These are phyloP conservation scores for Fragaria ananassa DNA, from an alignment of 306 rosid genomes.

Conservation along the genomic window DNA sequence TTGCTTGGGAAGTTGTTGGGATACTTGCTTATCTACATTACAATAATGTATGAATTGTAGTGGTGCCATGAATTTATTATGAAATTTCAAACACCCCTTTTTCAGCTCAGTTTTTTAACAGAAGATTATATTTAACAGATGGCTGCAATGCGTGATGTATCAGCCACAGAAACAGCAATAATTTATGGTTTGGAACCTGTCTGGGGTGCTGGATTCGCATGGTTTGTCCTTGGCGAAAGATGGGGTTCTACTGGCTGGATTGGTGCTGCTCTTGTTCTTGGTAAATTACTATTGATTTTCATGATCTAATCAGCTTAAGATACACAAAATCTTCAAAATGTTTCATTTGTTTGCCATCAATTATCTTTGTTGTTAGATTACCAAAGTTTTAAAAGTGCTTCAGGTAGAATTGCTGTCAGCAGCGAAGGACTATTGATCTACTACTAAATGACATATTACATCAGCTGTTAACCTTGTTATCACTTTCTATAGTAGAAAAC, in stretches of 20 bases:
- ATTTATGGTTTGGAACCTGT: conserved; percentile 77
- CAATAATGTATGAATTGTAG: background rate
- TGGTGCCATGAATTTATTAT: background rate
- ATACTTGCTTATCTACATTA: background rate
- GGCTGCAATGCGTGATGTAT: conserved; percentile 72
- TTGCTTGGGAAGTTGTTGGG: background rate
- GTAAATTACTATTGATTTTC: conserved; percentile 24
- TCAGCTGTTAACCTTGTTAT: background rate
- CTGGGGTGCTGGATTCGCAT: conserved; percentile 79
- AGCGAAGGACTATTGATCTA: background rate
- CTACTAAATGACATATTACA: background rate
- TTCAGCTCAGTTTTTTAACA: background rate
- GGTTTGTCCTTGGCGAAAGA: conserved; percentile 83
- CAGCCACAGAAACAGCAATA: conserved; percentile 74
- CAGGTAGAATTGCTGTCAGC: background rate
- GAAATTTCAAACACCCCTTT: background rate
- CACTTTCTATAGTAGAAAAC: background rate
- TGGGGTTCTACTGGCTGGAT: conserved; percentile 71
- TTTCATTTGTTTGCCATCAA: background rate
- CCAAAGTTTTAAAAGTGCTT: background rate
- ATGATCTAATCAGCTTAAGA: background rate
- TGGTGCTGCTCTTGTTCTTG: conserved; percentile 76
- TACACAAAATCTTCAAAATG: background rate
- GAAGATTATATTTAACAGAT: conserved; percentile 33
- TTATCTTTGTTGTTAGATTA: background rate